Conservation (phyloP, 1,139 yeast genomes). For the Barnettozyma hawaiiensis region DNA sequence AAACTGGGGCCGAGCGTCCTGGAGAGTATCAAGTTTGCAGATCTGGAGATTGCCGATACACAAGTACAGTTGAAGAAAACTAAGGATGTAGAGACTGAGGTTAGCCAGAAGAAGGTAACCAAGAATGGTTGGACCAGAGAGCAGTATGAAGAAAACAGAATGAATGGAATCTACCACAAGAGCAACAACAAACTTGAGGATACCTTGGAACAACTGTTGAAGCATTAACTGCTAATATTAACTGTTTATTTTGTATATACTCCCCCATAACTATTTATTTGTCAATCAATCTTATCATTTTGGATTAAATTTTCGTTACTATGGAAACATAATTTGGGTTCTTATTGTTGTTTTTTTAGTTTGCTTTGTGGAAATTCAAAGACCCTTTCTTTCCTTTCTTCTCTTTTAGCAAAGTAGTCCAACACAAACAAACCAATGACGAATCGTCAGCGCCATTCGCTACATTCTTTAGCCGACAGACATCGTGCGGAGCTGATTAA, state of each 20-base stretch:
- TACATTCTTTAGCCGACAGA: conserved; percentile 1
- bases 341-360: neutral
- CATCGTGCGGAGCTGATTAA: conserved; percentile 1
- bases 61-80: conserved; percentile 5
- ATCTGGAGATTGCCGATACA: conserved; percentile 7
- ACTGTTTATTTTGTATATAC: neutral
- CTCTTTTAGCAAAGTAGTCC: neutral
- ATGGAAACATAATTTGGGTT: neutral
- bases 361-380: neutral
- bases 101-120: conserved; percentile 4
- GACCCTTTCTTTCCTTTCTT: neutral
- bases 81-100: neutral
- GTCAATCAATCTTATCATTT: neutral
- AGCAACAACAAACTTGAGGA: conserved; percentile 7
- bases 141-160: conserved; percentile 9
- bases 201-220: conserved; percentile 8
- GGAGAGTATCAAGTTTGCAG: neutral
- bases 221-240: neutral
- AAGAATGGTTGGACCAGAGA: conserved; percentile 7
- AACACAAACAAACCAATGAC: neutral
- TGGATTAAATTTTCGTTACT: too few relatives aligned
- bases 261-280: neutral
- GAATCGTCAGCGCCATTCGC: neutral
- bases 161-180: conserved; percentile 10
- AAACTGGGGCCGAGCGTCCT: conserved; percentile 6